Conservation (phyloP, 2,329 filamentous ascomycete genomes). For the Macrophomina tecta region DNA sequence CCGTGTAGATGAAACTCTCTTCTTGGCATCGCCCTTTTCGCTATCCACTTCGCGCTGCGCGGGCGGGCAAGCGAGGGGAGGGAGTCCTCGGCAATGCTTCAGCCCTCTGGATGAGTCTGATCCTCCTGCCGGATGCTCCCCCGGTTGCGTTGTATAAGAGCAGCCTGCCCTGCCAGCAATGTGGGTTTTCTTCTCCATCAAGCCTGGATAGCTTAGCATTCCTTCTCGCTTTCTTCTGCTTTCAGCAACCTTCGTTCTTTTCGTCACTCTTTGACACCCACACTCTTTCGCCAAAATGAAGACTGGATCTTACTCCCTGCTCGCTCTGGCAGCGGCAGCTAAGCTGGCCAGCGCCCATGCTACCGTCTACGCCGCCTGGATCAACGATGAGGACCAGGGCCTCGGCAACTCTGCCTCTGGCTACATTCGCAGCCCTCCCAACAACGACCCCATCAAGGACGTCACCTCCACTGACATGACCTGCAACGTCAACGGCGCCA, state of each 20-base stretch:
- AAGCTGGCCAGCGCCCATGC: constrained; percentile 42
- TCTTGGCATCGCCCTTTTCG: constrained; percentile 17
- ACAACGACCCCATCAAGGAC: constrained; percentile 45
- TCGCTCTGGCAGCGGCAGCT: constrained; percentile 40
- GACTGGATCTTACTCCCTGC: constrained; percentile 36
- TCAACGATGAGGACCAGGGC: constrained; percentile 50
- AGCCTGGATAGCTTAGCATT: constrained; percentile 24
- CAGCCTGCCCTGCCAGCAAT: not conserved
- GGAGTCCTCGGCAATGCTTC: constrained; percentile 10
- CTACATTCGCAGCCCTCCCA: constrained; percentile 56
- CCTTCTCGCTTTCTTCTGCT: constrained; percentile 21
- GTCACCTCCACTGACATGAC: constrained; percentile 42
- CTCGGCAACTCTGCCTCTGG: constrained; percentile 47
- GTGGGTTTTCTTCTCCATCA: constrained; percentile 1
- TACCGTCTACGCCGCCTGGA: constrained; percentile 45
- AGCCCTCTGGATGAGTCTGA: not conserved
- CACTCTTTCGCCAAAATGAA: constrained; percentile 41
- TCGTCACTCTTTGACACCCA: constrained; percentile 27
- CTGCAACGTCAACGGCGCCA: constrained; percentile 43
- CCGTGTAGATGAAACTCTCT: constrained; percentile 16
- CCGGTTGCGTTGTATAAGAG: constrained; percentile 10
- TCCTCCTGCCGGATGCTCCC: not conserved
- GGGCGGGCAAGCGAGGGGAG: not conserved
- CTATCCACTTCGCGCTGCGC: not conserved
- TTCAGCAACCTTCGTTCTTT: constrained; percentile 23